Evolutionary conservation across 2,329 filamentous ascomycete species (phyloP).

Genomic region (Verruconis gallopava): DNA sequence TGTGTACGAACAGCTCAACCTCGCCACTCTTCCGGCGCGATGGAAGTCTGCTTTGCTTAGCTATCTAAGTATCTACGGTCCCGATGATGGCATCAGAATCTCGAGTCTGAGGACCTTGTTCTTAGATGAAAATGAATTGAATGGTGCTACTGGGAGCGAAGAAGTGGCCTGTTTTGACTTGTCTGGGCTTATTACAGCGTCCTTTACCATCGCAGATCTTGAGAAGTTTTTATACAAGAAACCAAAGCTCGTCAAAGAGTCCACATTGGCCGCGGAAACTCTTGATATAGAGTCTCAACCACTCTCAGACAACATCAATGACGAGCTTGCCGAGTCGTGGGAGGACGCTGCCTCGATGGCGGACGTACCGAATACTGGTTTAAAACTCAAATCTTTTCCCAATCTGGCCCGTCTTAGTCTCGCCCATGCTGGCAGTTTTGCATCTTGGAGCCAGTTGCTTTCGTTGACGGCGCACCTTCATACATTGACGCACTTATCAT

Average conservation of each 20-base stretch:
- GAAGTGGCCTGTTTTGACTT: slow-evolving; percentile 40
- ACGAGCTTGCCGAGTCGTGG: slow-evolving; percentile 31
- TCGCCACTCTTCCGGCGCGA: slow-evolving; percentile 37
- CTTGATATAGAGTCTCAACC: slow-evolving; percentile 2
- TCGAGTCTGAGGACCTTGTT: slow-evolving; percentile 40
- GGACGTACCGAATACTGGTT: slow-evolving; percentile 15
- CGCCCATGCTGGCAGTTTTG: slow-evolving; percentile 35
- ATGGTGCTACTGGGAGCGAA: slow-evolving; percentile 26
- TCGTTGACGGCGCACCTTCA: slow-evolving; percentile 38
- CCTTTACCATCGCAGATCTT: slow-evolving; percentile 37
- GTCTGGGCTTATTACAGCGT: slow-evolving; percentile 34
- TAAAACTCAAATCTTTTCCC: slow-evolving; percentile 29
- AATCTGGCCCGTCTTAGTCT: slow-evolving; percentile 46
- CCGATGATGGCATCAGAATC: slow-evolving; percentile 26
- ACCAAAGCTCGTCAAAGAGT: no score
- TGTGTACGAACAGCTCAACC: slow-evolving; percentile 42
- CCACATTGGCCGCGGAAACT: not conserved
- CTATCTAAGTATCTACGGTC: slow-evolving; percentile 41
- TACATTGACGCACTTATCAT: slow-evolving; percentile 48
- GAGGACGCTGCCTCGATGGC: slow-evolving; percentile 24
- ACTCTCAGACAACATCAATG: not conserved
- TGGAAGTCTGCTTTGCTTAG: slow-evolving; percentile 42
- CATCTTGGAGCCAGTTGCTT: slow-evolving; percentile 44
- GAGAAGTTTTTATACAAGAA: slow-evolving; percentile 26
- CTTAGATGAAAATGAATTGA: slow-evolving; percentile 21